phyloP scores from a whole-genome alignment of 1,284 basidiomycete genomes.

The Puccinia coronata region DNA sequence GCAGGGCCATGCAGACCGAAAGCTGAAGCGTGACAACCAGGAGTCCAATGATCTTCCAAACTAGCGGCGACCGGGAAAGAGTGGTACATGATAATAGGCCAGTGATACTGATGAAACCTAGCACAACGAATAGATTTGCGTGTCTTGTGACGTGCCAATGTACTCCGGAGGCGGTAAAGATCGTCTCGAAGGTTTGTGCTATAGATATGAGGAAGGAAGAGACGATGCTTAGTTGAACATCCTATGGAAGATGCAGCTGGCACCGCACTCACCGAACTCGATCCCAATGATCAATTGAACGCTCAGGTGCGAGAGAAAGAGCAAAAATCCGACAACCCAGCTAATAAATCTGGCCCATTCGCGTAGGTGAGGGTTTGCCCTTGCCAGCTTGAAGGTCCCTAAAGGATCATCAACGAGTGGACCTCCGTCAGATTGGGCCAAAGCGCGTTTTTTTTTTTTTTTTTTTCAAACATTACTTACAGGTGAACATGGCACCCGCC shows the following conservation, averaged over 20 bases:
- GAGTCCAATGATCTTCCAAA: conserved; percentile 42
- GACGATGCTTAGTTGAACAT: background rate
- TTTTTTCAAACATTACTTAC: too few species aligned
- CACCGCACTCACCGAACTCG: conserved; percentile 23
- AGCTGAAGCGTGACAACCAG: background rate
- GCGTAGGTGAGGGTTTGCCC: conserved; percentile 16
- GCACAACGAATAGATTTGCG: background rate
- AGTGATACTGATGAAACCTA: background rate
- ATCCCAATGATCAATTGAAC: conserved; percentile 17
- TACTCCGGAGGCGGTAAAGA: conserved; percentile 26
- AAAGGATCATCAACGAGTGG: background rate
- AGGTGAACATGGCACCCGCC: conserved; percentile 45
- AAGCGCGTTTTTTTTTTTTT: too few species aligned
- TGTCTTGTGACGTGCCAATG: background rate
- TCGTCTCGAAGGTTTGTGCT: conserved; percentile 5
- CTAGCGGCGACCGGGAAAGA: conserved; percentile 19
- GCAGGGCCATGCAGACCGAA: conserved; percentile 28
- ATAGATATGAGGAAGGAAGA: background rate
- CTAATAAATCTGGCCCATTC: conserved; percentile 42
- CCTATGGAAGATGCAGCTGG: background rate
- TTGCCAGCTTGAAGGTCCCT: conserved; percentile 47
- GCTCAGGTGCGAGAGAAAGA: conserved; percentile 13
- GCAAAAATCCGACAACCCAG: conserved; percentile 27
- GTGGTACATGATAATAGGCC: conserved; percentile 12
- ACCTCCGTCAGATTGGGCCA: background rate